A percentile compares a stretch with the other conserved stretches of the same genome.
These are phyloP conservation scores for Abeoforma whisleri DNA, from an alignment of 78 protist genomes.

Conservation along the genomic window DNA sequence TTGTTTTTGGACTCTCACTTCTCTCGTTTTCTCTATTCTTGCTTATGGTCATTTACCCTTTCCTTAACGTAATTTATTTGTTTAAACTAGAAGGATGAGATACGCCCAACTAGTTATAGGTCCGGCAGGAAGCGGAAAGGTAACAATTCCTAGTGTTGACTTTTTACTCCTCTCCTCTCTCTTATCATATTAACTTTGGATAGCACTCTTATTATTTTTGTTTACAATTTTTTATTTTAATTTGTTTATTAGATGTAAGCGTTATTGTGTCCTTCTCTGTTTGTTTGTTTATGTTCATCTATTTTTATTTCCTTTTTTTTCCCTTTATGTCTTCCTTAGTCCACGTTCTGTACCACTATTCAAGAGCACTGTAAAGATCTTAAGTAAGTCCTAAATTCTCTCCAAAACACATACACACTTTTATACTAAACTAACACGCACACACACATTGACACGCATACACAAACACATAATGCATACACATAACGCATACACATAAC, in stretches of 20 bases:
- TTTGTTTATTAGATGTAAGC: not conserved
- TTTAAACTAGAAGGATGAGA: constrained; percentile 15
- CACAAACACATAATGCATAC: too few relatives aligned
- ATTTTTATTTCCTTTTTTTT: too few relatives aligned
- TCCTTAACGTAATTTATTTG: too few relatives aligned
- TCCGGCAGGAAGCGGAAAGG: constrained; percentile 94
- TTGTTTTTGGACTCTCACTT: too few relatives aligned
- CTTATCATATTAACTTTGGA: not conserved
- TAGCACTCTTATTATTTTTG: not conserved
- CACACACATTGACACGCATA: too few relatives aligned
- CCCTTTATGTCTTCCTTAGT: constrained; percentile 28
- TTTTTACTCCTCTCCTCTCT: not conserved
- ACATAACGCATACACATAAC: too few relatives aligned
- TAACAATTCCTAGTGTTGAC: not conserved
- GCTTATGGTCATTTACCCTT: too few relatives aligned
- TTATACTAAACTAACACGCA: too few relatives aligned
- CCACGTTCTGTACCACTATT: constrained; percentile 79
- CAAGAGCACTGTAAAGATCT: constrained; percentile 61
- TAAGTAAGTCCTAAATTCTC: too few relatives aligned
- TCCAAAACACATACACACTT: too few relatives aligned
- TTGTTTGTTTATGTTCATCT: too few relatives aligned
- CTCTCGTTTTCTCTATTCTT: too few relatives aligned
- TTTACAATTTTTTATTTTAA: not conserved
- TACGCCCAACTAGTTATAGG: constrained; percentile 90
- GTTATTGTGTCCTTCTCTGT: not conserved